Evolutionary conservation across 1,284 basidiomycete species (phyloP).

Genomic region (Lignosus rhinocerotis): DNA sequence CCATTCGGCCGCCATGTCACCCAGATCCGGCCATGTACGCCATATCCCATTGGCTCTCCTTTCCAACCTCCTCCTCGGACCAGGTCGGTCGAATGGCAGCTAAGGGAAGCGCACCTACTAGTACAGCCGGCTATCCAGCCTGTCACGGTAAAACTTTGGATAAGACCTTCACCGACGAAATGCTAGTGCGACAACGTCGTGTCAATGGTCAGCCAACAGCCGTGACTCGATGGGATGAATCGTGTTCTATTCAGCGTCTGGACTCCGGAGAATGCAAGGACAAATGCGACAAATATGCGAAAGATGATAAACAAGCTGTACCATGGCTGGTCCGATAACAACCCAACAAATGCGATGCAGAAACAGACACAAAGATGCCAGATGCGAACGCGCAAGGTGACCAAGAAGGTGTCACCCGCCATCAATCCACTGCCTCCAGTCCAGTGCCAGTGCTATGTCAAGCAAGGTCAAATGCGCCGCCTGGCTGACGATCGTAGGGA

Average conservation of each 20-base stretch:
- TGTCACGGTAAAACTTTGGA: no score
- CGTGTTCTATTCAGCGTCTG: not conserved
- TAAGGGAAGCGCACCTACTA: not conserved
- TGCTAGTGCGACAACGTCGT: no score
- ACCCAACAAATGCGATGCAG: conserved; percentile 6
- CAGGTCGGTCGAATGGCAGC: not conserved
- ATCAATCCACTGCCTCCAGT: conserved; percentile 1
- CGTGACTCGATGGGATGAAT: not conserved
- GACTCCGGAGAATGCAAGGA: not conserved
- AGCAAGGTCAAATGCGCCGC: conserved; percentile 24
- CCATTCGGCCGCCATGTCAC: not conserved
- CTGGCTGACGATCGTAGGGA: conserved; percentile 17
- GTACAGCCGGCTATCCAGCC: not conserved
- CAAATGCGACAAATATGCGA: not conserved
- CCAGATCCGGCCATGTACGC: not conserved
- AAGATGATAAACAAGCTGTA: not conserved
- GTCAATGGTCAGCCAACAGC: no score
- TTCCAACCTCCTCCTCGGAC: not conserved
- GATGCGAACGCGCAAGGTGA: not conserved
- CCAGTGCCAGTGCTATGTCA: conserved; percentile 14
- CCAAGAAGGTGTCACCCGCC: not conserved
- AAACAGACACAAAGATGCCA: conserved; percentile 3
- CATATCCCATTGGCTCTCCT: conserved; percentile 1
- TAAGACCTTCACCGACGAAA: no score
- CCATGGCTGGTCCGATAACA: conserved; percentile 5